Conservation (phyloP, 495 filamentous ascomycete species). For the Geoglossum glabrum region DNA sequence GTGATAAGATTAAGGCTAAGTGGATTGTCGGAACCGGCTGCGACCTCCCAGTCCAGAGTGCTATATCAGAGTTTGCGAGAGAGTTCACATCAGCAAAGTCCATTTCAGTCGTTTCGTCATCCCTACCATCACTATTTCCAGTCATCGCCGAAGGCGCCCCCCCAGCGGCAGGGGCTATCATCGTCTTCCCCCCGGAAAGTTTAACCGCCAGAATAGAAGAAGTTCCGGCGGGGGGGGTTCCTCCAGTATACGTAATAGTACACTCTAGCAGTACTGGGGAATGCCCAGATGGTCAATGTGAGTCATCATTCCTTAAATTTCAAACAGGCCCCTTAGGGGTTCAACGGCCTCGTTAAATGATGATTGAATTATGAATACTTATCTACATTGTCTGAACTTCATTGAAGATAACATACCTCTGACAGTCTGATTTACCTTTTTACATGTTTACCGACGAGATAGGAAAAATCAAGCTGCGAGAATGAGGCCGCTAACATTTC, state of each 20-base stretch:
- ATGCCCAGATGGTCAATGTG: slow-evolving; percentile 73
- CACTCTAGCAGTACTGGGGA: slow-evolving; percentile 80
- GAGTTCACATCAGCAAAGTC: neutral
- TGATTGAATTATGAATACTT: slow-evolving; percentile 69
- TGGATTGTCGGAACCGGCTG: slow-evolving; percentile 31
- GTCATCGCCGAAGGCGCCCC: slow-evolving; percentile 51
- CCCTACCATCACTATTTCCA: slow-evolving; percentile 47
- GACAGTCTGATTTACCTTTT: slow-evolving; percentile 50
- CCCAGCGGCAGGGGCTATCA: slow-evolving; percentile 48
- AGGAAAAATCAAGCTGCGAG: neutral
- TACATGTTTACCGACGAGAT: neutral
- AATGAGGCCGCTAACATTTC: slow-evolving; percentile 7
- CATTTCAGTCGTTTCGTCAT: slow-evolving; percentile 48
- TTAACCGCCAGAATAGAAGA: slow-evolving; percentile 8
- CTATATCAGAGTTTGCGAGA: neutral
- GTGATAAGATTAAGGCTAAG: slow-evolving; percentile 35
- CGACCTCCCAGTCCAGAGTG: slow-evolving; percentile 17
- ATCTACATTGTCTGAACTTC: slow-evolving; percentile 95
- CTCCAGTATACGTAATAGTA: slow-evolving; percentile 50
- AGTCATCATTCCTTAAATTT: slow-evolving; percentile 25
- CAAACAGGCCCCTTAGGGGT: slow-evolving; percentile 2
- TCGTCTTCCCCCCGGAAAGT: slow-evolving; percentile 42
- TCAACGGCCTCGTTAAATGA: slow-evolving; percentile 40
- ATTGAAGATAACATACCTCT: slow-evolving; percentile 69
- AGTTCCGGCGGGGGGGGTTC: slow-evolving; percentile 9